Evolutionary conservation across 2,329 filamentous ascomycete genomes (phyloP).

Genomic region (Calonectria pseudoturangicola): DNA sequence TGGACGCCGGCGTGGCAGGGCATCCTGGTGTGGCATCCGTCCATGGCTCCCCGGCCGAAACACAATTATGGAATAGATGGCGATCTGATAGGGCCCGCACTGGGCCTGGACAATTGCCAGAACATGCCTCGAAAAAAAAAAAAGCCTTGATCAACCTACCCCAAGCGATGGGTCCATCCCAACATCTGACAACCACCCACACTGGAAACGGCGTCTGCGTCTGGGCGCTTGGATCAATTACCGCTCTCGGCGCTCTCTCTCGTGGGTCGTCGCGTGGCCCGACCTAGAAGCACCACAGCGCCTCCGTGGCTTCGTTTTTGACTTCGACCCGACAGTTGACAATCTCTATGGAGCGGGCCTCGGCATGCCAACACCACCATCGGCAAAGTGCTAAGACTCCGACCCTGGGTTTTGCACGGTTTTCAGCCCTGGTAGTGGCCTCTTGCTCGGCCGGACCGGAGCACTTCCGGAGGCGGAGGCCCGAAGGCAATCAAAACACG

Average conservation of each 20-base stretch:
- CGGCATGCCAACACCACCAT: constrained; percentile 31
- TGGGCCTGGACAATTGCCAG: constrained; percentile 42
- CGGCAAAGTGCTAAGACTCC: constrained; percentile 20
- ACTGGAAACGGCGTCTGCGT: constrained; percentile 47
- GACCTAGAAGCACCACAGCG: constrained; percentile 47
- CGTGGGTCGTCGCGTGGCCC: constrained; percentile 55
- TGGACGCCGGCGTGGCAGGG: constrained; percentile 33
- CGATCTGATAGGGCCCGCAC: constrained; percentile 52
- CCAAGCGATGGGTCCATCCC: constrained; percentile 47
- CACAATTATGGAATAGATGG: constrained; percentile 41
- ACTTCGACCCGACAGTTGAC: constrained; percentile 45
- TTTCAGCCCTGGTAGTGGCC: constrained; percentile 20
- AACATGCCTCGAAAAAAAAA: constrained; percentile 37
- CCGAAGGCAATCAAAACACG: constrained; percentile 13
- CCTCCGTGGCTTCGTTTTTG: constrained; percentile 48
- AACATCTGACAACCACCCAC: constrained; percentile 50
- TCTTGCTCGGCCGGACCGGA: constrained; percentile 41
- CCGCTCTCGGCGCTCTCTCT: constrained; percentile 46
- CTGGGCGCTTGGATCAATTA: constrained; percentile 51
- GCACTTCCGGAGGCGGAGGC: constrained; percentile 27
- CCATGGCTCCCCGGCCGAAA: constrained; percentile 34
- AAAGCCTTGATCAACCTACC: constrained; percentile 40
- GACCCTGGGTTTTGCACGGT: constrained; percentile 29
- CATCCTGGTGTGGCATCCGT: constrained; percentile 37
- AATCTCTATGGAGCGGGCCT: constrained; percentile 33